phyloP scores from a whole-genome alignment of 1,139 yeast species.

The Citeromyces hawaiiensis region DNA sequence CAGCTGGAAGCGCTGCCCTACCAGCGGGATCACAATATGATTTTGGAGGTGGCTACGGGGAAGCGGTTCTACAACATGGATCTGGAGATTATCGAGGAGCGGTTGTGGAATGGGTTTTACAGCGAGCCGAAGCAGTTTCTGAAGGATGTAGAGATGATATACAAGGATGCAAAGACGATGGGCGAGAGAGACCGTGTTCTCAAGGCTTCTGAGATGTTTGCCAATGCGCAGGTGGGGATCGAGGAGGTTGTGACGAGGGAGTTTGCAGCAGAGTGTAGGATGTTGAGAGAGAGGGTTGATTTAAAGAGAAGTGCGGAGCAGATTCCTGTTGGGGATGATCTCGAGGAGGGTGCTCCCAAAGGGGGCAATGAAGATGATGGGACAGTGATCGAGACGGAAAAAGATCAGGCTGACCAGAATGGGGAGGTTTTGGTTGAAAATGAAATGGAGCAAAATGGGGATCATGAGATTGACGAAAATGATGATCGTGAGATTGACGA shows the following conservation, averaged over 20 bases:
- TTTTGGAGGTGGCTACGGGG: slow-evolving; percentile 66
- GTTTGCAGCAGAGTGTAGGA: slow-evolving; percentile 65
- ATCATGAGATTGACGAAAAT: too few species aligned
- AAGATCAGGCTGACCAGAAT: too few species aligned
- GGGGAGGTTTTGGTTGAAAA: too few species aligned
- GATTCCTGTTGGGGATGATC: too few species aligned
- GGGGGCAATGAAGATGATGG: too few species aligned
- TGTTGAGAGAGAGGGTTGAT: slow-evolving; percentile 54
- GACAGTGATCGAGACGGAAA: too few species aligned
- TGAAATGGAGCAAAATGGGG: too few species aligned
- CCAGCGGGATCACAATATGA: slow-evolving; percentile 61
- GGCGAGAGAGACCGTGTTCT: slow-evolving; percentile 79
- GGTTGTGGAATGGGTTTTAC: slow-evolving; percentile 94
- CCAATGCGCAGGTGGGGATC: slow-evolving; percentile 90
- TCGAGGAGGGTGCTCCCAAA: too few species aligned
- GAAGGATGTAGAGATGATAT: slow-evolving; percentile 73
- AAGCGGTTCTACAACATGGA: slow-evolving; percentile 76
- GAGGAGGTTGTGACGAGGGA: slow-evolving; percentile 70
- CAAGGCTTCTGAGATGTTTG: slow-evolving; percentile 91
- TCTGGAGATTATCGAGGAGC: slow-evolving; percentile 83
- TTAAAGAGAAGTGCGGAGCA: slow-evolving; percentile 28
- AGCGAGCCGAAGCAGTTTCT: slow-evolving; percentile 87
- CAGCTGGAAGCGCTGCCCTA: slow-evolving; percentile 26
- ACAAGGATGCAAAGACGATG: slow-evolving; percentile 57
- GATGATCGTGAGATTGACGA: too few species aligned